phyloP scores from a whole-genome alignment of 208 protist genomes.

The Acanthamoeba healyi region DNA sequence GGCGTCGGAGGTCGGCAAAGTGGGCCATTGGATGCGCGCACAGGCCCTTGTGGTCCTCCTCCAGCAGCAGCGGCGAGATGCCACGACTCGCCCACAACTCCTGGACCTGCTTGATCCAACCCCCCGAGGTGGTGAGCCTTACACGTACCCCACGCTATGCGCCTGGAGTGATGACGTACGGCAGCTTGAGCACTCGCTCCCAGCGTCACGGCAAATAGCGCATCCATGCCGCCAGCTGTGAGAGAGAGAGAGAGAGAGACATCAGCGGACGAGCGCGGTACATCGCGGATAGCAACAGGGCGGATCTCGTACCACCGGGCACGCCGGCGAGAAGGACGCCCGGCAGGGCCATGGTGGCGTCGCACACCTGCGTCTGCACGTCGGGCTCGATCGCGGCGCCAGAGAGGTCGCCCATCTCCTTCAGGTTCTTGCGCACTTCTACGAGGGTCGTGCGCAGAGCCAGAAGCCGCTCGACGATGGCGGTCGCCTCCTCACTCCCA shows the following conservation, averaged over 20 bases:
- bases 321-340: constrained; percentile 95
- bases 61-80: constrained; percentile 14
- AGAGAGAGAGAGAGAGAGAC: not conserved
- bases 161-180: not conserved
- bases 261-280: not conserved
- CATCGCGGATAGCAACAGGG: not conserved
- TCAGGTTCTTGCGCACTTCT: constrained; percentile 75
- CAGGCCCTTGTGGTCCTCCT: constrained; percentile 46
- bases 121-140: not conserved
- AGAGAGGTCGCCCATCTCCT: constrained; percentile 91
- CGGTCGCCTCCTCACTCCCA: not conserved
- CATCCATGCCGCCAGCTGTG: constrained; percentile 45
- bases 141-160: no score
- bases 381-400: constrained; percentile 93
- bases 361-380: constrained; percentile 91
- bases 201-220: constrained; percentile 38
- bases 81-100: not conserved
- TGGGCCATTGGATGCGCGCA: not conserved
- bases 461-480: not conserved
- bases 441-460: not conserved
- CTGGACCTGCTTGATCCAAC: not conserved
- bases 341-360: constrained; percentile 92
- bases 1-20: not conserved
- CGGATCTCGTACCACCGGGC: constrained; percentile 87
- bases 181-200: not conserved